Evolutionary conservation across 176 grass and related monocot species (phyloP).

Genomic region (Juncus inflexus): DNA sequence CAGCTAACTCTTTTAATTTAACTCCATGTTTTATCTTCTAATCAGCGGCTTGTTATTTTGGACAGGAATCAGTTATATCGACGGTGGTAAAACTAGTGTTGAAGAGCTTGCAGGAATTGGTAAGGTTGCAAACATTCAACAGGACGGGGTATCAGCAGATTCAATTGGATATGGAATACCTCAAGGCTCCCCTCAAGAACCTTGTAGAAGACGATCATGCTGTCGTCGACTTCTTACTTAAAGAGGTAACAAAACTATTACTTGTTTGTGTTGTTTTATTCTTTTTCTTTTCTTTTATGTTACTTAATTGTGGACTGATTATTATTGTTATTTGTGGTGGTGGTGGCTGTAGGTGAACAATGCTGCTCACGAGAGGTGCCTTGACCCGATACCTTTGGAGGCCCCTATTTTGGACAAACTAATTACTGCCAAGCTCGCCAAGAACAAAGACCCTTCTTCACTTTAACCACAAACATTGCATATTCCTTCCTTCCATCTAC

Average conservation of each 20-base stretch:
- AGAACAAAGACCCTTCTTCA: constrained; percentile 56
- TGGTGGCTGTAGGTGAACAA: constrained; percentile 64
- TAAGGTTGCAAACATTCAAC: constrained; percentile 95
- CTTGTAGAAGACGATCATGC: constrained; percentile 86
- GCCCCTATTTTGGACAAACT: constrained; percentile 94
- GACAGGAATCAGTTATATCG: constrained; percentile 95
- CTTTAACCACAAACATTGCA: not conserved
- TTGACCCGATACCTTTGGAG: constrained; percentile 90
- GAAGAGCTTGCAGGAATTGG: constrained; percentile 99
- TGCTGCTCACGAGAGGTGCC: constrained; percentile 94
- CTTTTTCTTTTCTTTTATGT: not conserved
- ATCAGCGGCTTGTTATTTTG: not conserved
- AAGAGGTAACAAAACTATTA: constrained; percentile 63
- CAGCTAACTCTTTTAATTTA: not conserved
- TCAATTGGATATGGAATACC: constrained; percentile 96
- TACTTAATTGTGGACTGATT: not conserved
- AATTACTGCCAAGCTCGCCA: constrained; percentile 72
- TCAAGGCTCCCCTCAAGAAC: constrained; percentile 84
- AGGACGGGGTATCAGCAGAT: constrained; percentile 99
- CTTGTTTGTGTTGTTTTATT: not conserved
- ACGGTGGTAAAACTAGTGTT: constrained; percentile 78
- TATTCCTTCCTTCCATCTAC: no score
- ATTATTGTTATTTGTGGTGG: constrained; percentile 2
- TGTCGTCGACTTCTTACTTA: constrained; percentile 85
- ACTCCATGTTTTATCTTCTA: no score